Conservation (phyloP, 2,329 filamentous ascomycete species). For the Torrubiellomyces zombiae region DNA sequence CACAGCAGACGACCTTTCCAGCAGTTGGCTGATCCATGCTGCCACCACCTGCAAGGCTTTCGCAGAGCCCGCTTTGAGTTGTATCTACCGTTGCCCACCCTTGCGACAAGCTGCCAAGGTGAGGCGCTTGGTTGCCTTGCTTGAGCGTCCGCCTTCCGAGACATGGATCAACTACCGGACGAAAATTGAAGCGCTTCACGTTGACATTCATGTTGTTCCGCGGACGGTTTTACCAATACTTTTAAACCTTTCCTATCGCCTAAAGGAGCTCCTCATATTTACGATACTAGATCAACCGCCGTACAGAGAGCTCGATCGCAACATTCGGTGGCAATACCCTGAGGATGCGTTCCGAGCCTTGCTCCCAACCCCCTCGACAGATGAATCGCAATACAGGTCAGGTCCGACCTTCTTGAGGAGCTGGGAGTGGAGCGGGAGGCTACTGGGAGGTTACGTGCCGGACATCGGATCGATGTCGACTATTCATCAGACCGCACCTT, state of each 20-base stretch:
- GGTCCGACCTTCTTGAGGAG: conserved; percentile 24
- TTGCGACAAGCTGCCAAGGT: conserved; percentile 32
- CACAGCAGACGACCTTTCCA: conserved; percentile 24
- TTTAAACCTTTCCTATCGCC: conserved; percentile 45
- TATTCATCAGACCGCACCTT: conserved; percentile 39
- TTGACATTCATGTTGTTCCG: conserved; percentile 52
- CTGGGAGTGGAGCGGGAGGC: conserved; percentile 46
- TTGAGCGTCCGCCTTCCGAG: conserved; percentile 33
- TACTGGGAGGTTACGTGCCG: conserved; percentile 27
- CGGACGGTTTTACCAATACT: conserved; percentile 27
- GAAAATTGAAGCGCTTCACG: conserved; percentile 53
- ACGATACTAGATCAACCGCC: conserved; percentile 53
- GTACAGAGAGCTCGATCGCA: conserved; percentile 39
- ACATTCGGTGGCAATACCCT: conserved; percentile 54
- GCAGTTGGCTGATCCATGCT: conserved; percentile 47
- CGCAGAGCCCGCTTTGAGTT: conserved; percentile 54
- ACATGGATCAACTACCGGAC: conserved; percentile 46
- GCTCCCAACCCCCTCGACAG: conserved; percentile 30
- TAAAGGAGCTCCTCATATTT: conserved; percentile 55
- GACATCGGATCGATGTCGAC: conserved; percentile 29
- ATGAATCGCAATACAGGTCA: too few species aligned
- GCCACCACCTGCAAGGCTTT: conserved; percentile 49
- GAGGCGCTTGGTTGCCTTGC: conserved; percentile 28
- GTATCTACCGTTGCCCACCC: conserved; percentile 53
- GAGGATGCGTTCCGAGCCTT: conserved; percentile 48